phyloP scores from a whole-genome alignment of 805 yeast genomes.

The Kurtzmaniella cleridarum region DNA sequence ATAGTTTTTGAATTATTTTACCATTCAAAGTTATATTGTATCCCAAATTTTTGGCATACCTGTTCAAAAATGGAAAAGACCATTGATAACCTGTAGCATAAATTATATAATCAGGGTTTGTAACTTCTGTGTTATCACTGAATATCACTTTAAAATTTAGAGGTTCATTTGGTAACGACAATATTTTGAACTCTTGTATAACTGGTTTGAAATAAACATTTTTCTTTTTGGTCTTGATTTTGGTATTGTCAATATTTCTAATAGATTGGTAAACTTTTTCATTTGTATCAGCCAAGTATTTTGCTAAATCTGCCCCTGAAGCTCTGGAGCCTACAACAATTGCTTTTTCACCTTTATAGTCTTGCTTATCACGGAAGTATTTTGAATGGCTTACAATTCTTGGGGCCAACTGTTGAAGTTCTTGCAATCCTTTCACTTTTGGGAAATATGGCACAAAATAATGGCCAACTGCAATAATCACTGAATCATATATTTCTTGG shows the following conservation, averaged over 20 bases:
- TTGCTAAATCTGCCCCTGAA: constrained; percentile 24
- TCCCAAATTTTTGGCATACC: constrained; percentile 25
- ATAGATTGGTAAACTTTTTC: constrained; percentile 23
- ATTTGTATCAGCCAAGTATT: constrained; percentile 18
- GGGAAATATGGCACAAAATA: constrained; percentile 45
- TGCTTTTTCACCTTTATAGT: constrained; percentile 30
- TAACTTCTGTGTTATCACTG: constrained; percentile 41
- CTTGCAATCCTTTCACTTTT: constrained; percentile 32
- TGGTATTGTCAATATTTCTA: constrained; percentile 11
- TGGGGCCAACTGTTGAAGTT: constrained; percentile 25
- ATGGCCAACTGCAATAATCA: constrained; percentile 44
- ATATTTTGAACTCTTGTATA: constrained; percentile 14
- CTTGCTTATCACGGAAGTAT: constrained; percentile 28
- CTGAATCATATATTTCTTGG: constrained; percentile 33
- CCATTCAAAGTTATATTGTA: constrained; percentile 31
- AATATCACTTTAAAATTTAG: constrained; percentile 35
- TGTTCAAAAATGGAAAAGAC: constrained; percentile 53
- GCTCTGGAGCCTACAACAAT: constrained; percentile 17
- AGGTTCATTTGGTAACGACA: constrained; percentile 15
- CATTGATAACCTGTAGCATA: constrained; percentile 76
- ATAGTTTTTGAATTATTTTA: constrained; percentile 35
- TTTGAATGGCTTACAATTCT: constrained; percentile 39
- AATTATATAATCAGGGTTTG: constrained; percentile 50
- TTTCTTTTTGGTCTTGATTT: constrained; percentile 5
- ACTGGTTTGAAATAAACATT: constrained; percentile 20